Base-by-base conservation (phyloP, 176 grass and related monocot species). In the Oryza rufipogon region DNA sequence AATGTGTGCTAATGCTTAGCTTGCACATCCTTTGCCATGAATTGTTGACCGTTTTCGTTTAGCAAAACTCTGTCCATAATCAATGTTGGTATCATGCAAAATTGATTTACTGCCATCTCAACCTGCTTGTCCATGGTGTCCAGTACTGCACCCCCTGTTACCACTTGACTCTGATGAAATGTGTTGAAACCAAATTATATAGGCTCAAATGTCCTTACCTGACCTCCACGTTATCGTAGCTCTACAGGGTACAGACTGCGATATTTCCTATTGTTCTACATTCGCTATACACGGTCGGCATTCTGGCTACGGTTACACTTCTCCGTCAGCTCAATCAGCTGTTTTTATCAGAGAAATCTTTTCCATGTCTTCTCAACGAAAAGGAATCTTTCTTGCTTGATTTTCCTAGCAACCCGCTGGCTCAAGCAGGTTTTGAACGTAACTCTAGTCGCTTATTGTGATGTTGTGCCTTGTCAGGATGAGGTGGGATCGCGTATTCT, bases 1-100 rank as follows among this genome's bases (percentile, higher is more conserved):
- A 34, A 44, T 44, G 17, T 2, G 42, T 44, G 3, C 61, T 80
- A 54, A 74, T 73, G 48, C 82, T 36, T 58, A 54, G 12, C 32
- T 46, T 78, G 17, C 71, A 77, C 52, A 72, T 77, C 52, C 83
- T 81, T 81, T 45, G 81, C 12, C 23, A 58, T 66, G 73, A 33
- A 38, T n/a, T 47, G 54, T 56, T 64, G 47, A 19, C 28, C n/a
- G 48, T 64, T 75, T 61, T 20, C 48, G 74, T 69, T 39, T 19
- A 75, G n/a, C 17, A 64, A 77, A 58, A 11, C 67, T 30, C 6
- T 75, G 15, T 45, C 23, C 46, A 23, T 42, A 44, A 22, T 54
- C 14, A 48, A 76, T 75, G 48, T 28, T 61, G 16, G 33, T 75
- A 46, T 69, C 10, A 23, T 61, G 64, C 5, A 23, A 41, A 71